A percentile compares a stretch with the other conserved stretches of the same genome.
phyloP scores from a whole-genome alignment of 257 asterid genomes.

The Linaria vulgaris region DNA sequence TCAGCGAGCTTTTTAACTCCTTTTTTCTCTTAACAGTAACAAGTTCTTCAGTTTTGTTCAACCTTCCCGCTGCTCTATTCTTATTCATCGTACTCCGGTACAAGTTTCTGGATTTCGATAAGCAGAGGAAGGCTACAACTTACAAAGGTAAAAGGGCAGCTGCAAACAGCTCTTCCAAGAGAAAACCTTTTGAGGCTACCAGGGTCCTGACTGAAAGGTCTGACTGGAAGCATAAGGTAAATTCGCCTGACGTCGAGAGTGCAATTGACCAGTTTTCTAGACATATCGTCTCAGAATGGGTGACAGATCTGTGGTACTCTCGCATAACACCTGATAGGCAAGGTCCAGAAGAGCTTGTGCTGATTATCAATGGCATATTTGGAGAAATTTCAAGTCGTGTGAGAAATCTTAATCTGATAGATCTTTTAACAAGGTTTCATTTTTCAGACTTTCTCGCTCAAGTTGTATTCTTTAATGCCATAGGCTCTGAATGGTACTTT shows the following conservation, averaged over 20 bases:
- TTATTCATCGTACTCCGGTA: slow-evolving; percentile 72
- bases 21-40: slow-evolving; percentile 60
- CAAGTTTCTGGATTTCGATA: slow-evolving; percentile 73
- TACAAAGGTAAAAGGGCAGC: slow-evolving; percentile 64
- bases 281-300: slow-evolving; percentile 97
- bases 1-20: slow-evolving; percentile 7
- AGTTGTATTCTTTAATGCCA: slow-evolving; percentile 27
- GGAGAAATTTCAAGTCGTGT: slow-evolving; percentile 86
- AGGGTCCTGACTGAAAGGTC: slow-evolving; percentile 42
- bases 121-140: slow-evolving; percentile 75
- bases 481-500: slow-evolving; percentile 23
- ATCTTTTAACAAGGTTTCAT: slow-evolving; percentile 80
- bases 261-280: slow-evolving; percentile 83
- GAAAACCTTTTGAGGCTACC: slow-evolving; percentile 40
- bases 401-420: slow-evolving; percentile 81
- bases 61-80: slow-evolving; percentile 78
- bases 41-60: slow-evolving; percentile 85
- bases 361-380: slow-evolving; percentile 75
- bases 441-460: slow-evolving; percentile 24
- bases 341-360: slow-evolving; percentile 87
- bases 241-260: slow-evolving; percentile 87
- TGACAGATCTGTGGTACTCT: slow-evolving; percentile 91
- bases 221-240: slow-evolving; percentile 87
- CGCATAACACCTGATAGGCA: slow-evolving; percentile 90
- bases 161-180: slow-evolving; percentile 36